Evolutionary conservation across 2,329 filamentous ascomycete species (phyloP).

Genomic region (Penicillium sp.): DNA sequence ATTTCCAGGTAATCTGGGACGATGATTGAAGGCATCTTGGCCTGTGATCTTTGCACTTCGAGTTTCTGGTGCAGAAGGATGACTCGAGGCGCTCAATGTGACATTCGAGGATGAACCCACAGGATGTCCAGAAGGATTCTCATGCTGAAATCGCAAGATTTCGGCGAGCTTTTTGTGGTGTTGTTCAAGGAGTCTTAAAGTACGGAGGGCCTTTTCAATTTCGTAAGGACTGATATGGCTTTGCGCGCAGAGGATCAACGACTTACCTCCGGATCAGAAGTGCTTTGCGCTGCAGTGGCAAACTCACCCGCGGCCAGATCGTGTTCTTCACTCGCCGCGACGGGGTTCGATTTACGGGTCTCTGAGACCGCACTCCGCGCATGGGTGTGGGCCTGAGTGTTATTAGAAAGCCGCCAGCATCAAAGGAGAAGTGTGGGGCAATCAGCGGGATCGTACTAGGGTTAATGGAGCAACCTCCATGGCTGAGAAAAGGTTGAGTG

Average conservation of each 20-base stretch:
- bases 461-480: slow-evolving; percentile 68
- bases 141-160: slow-evolving; percentile 66
- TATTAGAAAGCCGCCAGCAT: slow-evolving; percentile 5
- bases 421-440: background rate
- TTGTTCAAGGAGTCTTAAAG: slow-evolving; percentile 75
- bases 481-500: slow-evolving; percentile 2
- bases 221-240: slow-evolving; percentile 4
- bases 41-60: slow-evolving; percentile 17
- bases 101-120: slow-evolving; percentile 10
- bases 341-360: slow-evolving; percentile 61
- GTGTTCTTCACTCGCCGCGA: slow-evolving; percentile 80
- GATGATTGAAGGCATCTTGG: slow-evolving; percentile 33
- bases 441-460: slow-evolving; percentile 43
- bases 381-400: slow-evolving; percentile 71
- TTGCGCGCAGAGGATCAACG: background rate
- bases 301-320: slow-evolving; percentile 84
- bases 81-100: slow-evolving; percentile 11
- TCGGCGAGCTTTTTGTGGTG: slow-evolving; percentile 81
- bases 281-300: slow-evolving; percentile 69
- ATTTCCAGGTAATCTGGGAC: slow-evolving; percentile 33
- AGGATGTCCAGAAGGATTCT: slow-evolving; percentile 37
- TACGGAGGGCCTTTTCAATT: slow-evolving; percentile 65
- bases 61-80: slow-evolving; percentile 14
- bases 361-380: slow-evolving; percentile 76
- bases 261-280: slow-evolving; percentile 53